Conservation (phyloP, 805 yeast genomes). For the Saturnispora gosingensis region DNA sequence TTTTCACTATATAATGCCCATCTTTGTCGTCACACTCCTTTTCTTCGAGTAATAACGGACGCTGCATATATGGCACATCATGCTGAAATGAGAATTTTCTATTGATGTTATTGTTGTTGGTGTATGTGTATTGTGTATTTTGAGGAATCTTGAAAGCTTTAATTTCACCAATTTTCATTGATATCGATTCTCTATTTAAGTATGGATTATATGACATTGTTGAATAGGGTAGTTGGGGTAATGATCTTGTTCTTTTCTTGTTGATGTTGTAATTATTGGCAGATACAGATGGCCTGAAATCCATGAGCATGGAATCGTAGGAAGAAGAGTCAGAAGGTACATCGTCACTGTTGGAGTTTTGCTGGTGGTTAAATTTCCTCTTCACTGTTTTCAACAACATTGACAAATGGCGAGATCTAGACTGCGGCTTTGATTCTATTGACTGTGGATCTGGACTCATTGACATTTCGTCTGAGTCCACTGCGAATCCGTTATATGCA, state of each 20-base stretch:
- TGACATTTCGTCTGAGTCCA: conserved; percentile 2
- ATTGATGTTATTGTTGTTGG: conserved; percentile 15
- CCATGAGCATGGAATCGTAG: not conserved
- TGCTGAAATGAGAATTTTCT: conserved; percentile 23
- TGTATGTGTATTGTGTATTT: conserved; percentile 18
- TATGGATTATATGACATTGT: conserved; percentile 32
- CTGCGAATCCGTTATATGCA: not conserved
- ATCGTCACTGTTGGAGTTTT: not conserved
- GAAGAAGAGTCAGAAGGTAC: not conserved
- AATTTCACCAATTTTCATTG: conserved; percentile 34
- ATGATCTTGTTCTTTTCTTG: conserved; percentile 38
- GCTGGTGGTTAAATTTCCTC: conserved; percentile 3
- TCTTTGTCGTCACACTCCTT: conserved; percentile 50
- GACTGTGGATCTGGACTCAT: not conserved
- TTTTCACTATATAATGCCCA: conserved; percentile 61
- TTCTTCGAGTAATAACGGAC: conserved; percentile 14
- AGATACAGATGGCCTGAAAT: not conserved
- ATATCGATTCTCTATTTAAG: conserved; percentile 26
- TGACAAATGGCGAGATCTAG: conserved; percentile 4
- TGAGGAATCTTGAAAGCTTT: conserved; percentile 29
- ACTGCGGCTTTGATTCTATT: not conserved
- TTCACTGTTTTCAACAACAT: conserved; percentile 2
- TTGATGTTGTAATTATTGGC: not conserved
- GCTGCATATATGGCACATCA: not conserved
- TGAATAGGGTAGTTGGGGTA: conserved; percentile 46